phyloP scores from a whole-genome alignment of 2,329 filamentous ascomycete species.

The Aspergillus ochraceoroseus region DNA sequence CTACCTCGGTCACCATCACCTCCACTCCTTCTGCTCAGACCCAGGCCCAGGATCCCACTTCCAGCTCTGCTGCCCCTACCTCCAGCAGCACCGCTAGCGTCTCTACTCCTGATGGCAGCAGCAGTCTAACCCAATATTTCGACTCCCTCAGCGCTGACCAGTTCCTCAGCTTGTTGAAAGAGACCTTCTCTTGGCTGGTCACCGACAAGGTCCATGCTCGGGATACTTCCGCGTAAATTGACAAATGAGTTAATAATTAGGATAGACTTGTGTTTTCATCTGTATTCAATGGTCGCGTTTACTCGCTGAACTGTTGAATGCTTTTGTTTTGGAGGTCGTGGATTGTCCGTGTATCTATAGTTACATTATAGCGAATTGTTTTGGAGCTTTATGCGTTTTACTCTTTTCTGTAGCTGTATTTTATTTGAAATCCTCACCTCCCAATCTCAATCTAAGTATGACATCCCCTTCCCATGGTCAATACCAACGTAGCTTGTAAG shows the following conservation, averaged over 20 bases:
- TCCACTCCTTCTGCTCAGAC: constrained; percentile 23
- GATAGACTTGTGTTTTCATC: constrained; percentile 14
- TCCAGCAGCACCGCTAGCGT: constrained; percentile 12
- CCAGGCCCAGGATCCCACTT: constrained; percentile 20
- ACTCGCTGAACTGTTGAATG: constrained; percentile 10
- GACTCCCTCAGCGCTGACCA: constrained; percentile 31
- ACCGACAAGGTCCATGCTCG: constrained; percentile 33
- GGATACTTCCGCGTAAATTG: constrained; percentile 25
- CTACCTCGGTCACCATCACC: constrained; percentile 22
- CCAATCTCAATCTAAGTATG: not conserved
- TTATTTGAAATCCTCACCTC: not conserved
- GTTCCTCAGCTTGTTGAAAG: constrained; percentile 27
- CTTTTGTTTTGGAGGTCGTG: constrained; percentile 16
- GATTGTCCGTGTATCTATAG: constrained; percentile 21
- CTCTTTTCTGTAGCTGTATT: constrained; percentile 2
- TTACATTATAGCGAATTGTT: constrained; percentile 11
- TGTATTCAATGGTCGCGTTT: constrained; percentile 7
- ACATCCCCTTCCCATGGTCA: not conserved
- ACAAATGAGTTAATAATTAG: constrained; percentile 6
- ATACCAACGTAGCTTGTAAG: not conserved
- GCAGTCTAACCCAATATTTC: constrained; percentile 27
- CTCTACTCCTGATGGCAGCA: constrained; percentile 20
- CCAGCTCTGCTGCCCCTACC: constrained; percentile 8
- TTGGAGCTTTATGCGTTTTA: constrained; percentile 8
- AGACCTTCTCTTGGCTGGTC: constrained; percentile 33